phyloP scores from a whole-genome alignment of 768 basidiomycete species.

The Suillus spraguei region DNA sequence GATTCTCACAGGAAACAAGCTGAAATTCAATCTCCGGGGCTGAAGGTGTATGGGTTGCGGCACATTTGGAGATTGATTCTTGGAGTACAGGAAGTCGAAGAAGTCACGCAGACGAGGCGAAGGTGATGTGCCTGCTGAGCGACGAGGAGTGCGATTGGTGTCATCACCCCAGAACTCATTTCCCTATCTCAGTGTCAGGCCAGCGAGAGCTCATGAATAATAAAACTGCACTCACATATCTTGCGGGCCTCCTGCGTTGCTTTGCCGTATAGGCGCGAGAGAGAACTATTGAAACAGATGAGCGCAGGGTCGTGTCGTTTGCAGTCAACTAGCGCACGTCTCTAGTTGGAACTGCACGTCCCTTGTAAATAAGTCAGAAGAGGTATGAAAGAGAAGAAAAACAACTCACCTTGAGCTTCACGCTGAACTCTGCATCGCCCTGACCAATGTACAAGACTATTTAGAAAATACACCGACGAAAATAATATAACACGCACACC shows the following conservation, averaged over 20 bases:
- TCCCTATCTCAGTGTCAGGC: not conserved
- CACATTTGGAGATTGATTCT: too few species aligned
- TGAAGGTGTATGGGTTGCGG: too few species aligned
- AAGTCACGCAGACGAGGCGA: too few species aligned
- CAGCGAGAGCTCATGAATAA: not conserved
- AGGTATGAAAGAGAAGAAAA: not conserved
- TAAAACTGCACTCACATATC: not conserved
- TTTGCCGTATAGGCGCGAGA: not conserved
- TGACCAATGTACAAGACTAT: not conserved
- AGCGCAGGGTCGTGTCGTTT: not conserved
- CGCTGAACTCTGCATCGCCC: too few species aligned
- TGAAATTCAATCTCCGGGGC: too few species aligned
- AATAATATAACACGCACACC: not conserved
- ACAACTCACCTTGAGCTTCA: not conserved
- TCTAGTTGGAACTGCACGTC: not conserved
- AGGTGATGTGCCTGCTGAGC: too few species aligned
- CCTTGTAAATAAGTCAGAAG: not conserved
- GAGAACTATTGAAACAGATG: not conserved
- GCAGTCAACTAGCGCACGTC: not conserved
- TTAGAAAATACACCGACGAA: not conserved
- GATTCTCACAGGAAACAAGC: too few species aligned
- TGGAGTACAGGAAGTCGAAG: too few species aligned
- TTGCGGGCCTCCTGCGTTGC: not conserved
- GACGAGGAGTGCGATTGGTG: not conserved
- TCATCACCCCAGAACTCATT: not conserved